A percentile compares a stretch with the other conserved stretches of the same genome.
Conservation (phyloP, 2,329 filamentous ascomycete species). For the Ceratocystis variospora region DNA sequence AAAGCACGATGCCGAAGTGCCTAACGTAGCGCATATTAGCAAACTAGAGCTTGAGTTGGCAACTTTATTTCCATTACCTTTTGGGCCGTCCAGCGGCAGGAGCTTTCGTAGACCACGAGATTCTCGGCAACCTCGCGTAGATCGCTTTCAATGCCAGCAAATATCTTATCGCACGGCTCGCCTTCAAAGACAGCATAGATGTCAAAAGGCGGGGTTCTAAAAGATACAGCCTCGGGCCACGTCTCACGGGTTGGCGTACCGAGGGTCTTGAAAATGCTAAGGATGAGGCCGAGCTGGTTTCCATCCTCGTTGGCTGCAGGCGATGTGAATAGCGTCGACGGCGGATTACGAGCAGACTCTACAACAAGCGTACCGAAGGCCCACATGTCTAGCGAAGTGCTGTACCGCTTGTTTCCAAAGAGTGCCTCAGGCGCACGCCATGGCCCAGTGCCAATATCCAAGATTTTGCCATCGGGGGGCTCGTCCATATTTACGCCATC, state of each 20-base stretch:
- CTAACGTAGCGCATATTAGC: constrained; percentile 1
- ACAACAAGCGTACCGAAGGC: constrained; percentile 70
- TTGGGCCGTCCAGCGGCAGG: constrained; percentile 50
- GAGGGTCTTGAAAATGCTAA: constrained; percentile 82
- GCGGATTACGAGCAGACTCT: constrained; percentile 48
- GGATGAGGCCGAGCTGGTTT: constrained; percentile 78
- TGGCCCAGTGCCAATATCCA: constrained; percentile 83
- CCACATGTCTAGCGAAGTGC: constrained; percentile 71
- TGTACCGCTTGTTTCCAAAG: constrained; percentile 69
- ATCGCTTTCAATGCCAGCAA: constrained; percentile 44
- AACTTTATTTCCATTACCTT: constrained; percentile 23
- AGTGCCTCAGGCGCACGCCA: constrained; percentile 85
- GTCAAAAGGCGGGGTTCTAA: constrained; percentile 70
- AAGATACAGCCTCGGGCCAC: constrained; percentile 66
- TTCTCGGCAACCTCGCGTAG: constrained; percentile 52
- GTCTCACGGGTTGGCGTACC: constrained; percentile 68
- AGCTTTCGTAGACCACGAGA: constrained; percentile 58
- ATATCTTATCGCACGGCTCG: constrained; percentile 53
- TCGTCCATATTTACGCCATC: constrained; percentile 42
- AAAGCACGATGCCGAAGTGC: not conserved
- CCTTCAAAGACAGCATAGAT: constrained; percentile 67
- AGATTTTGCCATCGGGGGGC: constrained; percentile 56
- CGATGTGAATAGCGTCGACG: constrained; percentile 64
- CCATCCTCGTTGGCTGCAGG: constrained; percentile 61
- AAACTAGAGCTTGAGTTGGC: no score